These are phyloP conservation scores for Eucalyptus pumila DNA, from an alignment of 345 rosid genomes.

Conservation along the genomic window DNA sequence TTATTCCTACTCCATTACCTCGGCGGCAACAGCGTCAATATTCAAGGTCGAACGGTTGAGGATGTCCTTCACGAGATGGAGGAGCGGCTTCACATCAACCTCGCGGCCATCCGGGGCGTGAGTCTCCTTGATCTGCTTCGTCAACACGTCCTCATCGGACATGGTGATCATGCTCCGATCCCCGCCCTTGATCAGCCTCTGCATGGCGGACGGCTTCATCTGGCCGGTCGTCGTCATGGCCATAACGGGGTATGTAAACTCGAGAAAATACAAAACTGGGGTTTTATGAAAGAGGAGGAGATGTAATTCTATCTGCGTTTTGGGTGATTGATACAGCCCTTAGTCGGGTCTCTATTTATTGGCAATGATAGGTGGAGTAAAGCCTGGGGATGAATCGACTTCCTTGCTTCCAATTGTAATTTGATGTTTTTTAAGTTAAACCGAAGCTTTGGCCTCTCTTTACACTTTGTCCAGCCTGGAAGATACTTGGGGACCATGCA, in stretches of 20 bases:
- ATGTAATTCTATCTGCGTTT: neutral
- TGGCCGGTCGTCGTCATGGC: neutral
- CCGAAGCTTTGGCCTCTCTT: neutral
- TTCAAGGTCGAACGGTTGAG: conserved; percentile 14
- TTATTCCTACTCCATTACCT: neutral
- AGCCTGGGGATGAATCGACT: conserved; percentile 32
- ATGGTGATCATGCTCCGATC: conserved; percentile 7
- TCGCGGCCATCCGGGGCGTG: conserved; percentile 51
- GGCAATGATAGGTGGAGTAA: neutral
- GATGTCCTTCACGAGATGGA: conserved; percentile 51
- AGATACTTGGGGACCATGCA: no score
- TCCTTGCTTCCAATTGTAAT: conserved; percentile 54
- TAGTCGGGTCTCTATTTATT: neutral
- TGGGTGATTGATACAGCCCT: neutral
- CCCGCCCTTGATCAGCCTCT: conserved; percentile 4
- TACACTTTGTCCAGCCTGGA: no score
- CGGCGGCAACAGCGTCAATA: neutral
- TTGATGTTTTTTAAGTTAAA: neutral
- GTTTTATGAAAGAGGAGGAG: neutral
- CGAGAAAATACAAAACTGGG: neutral
- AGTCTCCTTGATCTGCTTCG: conserved; percentile 40
- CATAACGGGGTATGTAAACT: neutral
- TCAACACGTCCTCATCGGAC: conserved; percentile 47
- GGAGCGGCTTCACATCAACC: conserved; percentile 50
- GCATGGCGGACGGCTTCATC: neutral